Percentiles rank a stretch among this genome's conserved stretches.
These are phyloP conservation scores for Cephalotrichum gorgonifer DNA, from an alignment of 2,329 filamentous ascomycete species.

Conservation along the genomic window DNA sequence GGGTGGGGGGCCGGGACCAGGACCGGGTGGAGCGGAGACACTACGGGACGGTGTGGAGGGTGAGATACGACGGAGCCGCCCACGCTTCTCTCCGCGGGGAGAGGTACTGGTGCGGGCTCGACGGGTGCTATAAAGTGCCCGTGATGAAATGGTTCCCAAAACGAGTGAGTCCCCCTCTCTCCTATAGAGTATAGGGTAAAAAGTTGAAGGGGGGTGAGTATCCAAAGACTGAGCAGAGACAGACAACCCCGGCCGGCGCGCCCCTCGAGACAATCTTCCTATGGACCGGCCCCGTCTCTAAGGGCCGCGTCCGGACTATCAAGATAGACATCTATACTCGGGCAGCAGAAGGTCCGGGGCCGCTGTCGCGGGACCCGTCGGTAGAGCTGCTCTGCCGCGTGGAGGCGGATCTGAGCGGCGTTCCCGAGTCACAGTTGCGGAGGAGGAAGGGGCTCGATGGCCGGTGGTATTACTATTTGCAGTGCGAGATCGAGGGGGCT, in stretches of 20 bases:
- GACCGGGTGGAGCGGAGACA: conserved; percentile 31
- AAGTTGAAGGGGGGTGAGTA: no score
- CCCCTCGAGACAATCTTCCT: conserved; percentile 22
- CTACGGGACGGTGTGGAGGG: conserved; percentile 27
- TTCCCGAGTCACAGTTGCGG: conserved; percentile 24
- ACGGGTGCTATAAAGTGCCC: conserved; percentile 24
- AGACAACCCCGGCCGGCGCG: conserved; percentile 13
- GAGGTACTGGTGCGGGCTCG: conserved; percentile 23
- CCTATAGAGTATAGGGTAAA: no score
- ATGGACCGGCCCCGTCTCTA: conserved; percentile 19
- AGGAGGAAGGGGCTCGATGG: conserved; percentile 24
- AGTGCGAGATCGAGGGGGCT: conserved; percentile 27
- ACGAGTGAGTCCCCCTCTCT: conserved; percentile 14
- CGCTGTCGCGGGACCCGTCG: conserved; percentile 22
- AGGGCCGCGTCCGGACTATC: conserved; percentile 22
- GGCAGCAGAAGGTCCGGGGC: conserved; percentile 17
- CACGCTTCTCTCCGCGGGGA: conserved; percentile 20
- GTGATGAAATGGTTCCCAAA: conserved; percentile 34
- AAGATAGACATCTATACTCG: conserved; percentile 25
- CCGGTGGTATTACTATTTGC: conserved; percentile 25
- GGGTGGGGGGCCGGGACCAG: conserved; percentile 25
- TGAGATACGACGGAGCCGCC: conserved; percentile 17
- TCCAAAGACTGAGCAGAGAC: neutral
- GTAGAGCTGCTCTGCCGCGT: conserved; percentile 24
- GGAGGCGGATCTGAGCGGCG: conserved; percentile 27